Evolutionary conservation across 352 stramenopile genomes (phyloP).

Genomic region (Phytopythium oedochilum): DNA sequence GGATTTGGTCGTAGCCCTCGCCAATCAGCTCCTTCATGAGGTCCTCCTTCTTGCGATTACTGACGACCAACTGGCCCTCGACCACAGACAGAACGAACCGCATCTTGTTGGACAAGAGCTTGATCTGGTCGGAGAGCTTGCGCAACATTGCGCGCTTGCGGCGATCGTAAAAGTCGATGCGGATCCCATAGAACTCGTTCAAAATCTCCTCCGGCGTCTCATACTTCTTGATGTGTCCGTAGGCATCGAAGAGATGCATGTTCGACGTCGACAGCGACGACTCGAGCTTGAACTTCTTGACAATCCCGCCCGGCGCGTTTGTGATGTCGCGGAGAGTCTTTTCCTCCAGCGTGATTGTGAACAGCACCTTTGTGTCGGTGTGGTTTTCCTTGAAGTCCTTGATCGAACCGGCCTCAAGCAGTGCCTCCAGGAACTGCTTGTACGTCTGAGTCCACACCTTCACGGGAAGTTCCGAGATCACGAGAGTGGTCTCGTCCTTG

Average conservation of each 20-base stretch:
- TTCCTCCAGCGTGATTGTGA: conserved; percentile 81
- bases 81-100: conserved; percentile 95
- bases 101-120: conserved; percentile 92
- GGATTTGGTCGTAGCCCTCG: conserved; percentile 87
- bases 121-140: conserved; percentile 89
- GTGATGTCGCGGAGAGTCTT: conserved; percentile 69
- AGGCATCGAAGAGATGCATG: conserved; percentile 95
- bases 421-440: conserved; percentile 92
- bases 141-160: conserved; percentile 88
- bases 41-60: conserved; percentile 92
- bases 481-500: conserved; percentile 84
- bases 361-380: conserved; percentile 91
- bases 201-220: conserved; percentile 90
- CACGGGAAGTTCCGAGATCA: conserved; percentile 96
- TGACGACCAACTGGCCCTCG: conserved; percentile 90
- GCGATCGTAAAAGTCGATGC: conserved; percentile 91
- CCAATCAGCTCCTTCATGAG: conserved; percentile 86
- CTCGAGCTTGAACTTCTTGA: conserved; percentile 96
- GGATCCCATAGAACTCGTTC: conserved; percentile 92
- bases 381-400: conserved; percentile 93
- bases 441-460: conserved; percentile 96
- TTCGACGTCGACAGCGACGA: conserved; percentile 93
- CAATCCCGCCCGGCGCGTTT: conserved; percentile 65
- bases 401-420: conserved; percentile 85
- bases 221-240: conserved; percentile 93